Percentiles rank a stretch among this genome's conserved stretches.
phyloP scores from a whole-genome alignment of 805 yeast species.

The Candida chauliodis region DNA sequence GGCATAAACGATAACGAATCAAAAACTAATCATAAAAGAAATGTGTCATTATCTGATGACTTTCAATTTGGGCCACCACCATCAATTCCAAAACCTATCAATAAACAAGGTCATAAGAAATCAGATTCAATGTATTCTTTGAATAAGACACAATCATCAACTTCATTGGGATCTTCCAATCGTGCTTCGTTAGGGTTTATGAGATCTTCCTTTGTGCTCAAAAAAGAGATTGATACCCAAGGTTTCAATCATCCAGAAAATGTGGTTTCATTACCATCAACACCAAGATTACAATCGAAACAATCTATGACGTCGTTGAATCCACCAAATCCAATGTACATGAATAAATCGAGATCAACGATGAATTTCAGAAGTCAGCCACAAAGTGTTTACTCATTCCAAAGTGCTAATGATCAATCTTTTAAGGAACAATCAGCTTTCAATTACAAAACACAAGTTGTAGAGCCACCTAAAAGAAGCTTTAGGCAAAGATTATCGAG shows the following conservation, averaged over 20 bases:
- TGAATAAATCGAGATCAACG: constrained; percentile 1
- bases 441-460: constrained; percentile 3
- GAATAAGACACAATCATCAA: not conserved
- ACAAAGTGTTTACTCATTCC: constrained; percentile 4
- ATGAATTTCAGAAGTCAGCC: not conserved
- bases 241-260: constrained; percentile 33
- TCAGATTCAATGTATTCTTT: constrained; percentile 9
- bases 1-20: constrained; percentile 20
- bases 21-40: constrained; percentile 5
- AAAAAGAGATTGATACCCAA: constrained; percentile 34
- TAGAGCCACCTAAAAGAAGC: constrained; percentile 7
- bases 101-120: not conserved
- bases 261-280: constrained; percentile 14
- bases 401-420: constrained; percentile 19
- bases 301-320: constrained; percentile 3
- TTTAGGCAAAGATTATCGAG: constrained; percentile 6
- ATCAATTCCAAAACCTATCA: constrained; percentile 5
- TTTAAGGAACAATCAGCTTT: constrained; percentile 12
- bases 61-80: constrained; percentile 8
- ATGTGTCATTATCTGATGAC: constrained; percentile 6
- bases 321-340: constrained; percentile 4
- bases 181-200: constrained; percentile 42
- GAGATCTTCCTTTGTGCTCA: constrained; percentile 40
- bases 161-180: constrained; percentile 2
- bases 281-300: constrained; percentile 1